These are phyloP conservation scores for Nectriaceae sp. DNA, from an alignment of 2,329 filamentous ascomycete genomes.

Conservation along the genomic window DNA sequence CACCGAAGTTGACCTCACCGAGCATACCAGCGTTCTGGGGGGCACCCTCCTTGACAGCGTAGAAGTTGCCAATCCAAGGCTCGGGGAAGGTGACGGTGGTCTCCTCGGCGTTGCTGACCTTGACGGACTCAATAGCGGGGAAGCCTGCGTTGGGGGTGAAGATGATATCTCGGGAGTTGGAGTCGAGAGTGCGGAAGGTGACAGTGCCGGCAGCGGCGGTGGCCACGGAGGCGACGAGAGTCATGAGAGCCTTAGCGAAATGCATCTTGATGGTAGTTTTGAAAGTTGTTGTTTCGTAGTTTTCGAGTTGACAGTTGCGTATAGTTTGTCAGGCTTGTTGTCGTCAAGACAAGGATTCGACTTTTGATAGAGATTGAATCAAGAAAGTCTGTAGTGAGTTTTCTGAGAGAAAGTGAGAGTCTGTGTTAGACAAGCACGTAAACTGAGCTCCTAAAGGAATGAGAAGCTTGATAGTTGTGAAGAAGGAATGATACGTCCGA, in stretches of 20 bases:
- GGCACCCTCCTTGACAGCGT: slow-evolving; percentile 48
- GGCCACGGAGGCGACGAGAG: slow-evolving; percentile 45
- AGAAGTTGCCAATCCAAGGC: slow-evolving; percentile 52
- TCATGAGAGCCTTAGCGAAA: slow-evolving; percentile 49
- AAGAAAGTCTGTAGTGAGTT: slow-evolving; percentile 11
- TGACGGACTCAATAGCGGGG: slow-evolving; percentile 38
- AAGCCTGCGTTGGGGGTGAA: slow-evolving; percentile 49
- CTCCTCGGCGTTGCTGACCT: slow-evolving; percentile 40
- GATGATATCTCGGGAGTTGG: slow-evolving; percentile 48
- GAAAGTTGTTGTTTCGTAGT: slow-evolving; percentile 9
- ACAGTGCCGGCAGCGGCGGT: slow-evolving; percentile 50
- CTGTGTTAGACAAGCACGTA: not conserved
- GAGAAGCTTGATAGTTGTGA: slow-evolving; percentile 28
- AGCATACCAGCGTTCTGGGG: slow-evolving; percentile 50
- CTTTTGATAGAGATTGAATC: slow-evolving; percentile 29
- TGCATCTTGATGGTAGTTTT: slow-evolving; percentile 50
- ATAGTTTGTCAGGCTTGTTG: slow-evolving; percentile 14
- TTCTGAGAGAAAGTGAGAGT: slow-evolving; percentile 22
- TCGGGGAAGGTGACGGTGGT: slow-evolving; percentile 45
- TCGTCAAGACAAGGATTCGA: slow-evolving; percentile 30
- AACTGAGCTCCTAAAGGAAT: slow-evolving; percentile 34
- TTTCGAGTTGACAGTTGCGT: slow-evolving; percentile 9
- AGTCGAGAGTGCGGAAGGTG: slow-evolving; percentile 62
- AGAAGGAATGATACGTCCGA: slow-evolving; percentile 32
- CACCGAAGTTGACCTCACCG: slow-evolving; percentile 52